Conservation (phyloP, 352 stramenopile species). For the Salisapilia sapeloensis region DNA sequence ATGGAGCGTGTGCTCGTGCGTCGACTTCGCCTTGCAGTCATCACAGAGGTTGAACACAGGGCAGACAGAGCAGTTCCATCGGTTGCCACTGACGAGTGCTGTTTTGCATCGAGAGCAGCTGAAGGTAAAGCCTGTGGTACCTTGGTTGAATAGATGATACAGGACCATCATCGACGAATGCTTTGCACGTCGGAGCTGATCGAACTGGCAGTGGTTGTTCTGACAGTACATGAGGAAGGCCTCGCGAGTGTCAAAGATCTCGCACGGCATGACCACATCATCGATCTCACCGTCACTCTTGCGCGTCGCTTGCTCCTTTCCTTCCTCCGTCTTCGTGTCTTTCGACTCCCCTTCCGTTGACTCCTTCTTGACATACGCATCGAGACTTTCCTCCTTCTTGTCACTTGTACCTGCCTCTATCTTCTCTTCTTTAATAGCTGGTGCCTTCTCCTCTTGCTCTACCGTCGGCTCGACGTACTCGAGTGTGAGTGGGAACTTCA, state of each 20-base stretch:
- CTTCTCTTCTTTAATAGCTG: constrained; percentile 5
- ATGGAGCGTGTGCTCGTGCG: constrained; percentile 85
- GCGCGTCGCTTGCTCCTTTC: constrained; percentile 5
- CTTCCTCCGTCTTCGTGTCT: constrained; percentile 6
- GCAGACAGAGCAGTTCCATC: constrained; percentile 93
- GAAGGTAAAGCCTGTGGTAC: constrained; percentile 95
- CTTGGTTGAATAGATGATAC: constrained; percentile 83
- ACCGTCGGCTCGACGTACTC: constrained; percentile 32
- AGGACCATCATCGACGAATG: constrained; percentile 78
- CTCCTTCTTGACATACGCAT: constrained; percentile 12
- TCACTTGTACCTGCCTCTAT: constrained; percentile 4
- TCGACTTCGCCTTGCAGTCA: constrained; percentile 85
- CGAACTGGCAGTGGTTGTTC: constrained; percentile 78
- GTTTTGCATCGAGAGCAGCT: constrained; percentile 90
- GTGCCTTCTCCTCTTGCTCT: constrained; percentile 5
- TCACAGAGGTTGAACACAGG: constrained; percentile 93
- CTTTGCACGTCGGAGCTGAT: constrained; percentile 67
- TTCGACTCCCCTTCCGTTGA: constrained; percentile 20
- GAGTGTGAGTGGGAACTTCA: constrained; percentile 51
- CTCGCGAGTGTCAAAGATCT: constrained; percentile 89
- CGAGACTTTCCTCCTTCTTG: constrained; percentile 4
- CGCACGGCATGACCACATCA: constrained; percentile 93
- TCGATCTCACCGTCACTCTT: constrained; percentile 43
- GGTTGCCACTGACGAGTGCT: constrained; percentile 89
- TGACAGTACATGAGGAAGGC: constrained; percentile 83